phyloP scores from a whole-genome alignment of 2,329 filamentous ascomycete species.

The Neonectria hederae region DNA sequence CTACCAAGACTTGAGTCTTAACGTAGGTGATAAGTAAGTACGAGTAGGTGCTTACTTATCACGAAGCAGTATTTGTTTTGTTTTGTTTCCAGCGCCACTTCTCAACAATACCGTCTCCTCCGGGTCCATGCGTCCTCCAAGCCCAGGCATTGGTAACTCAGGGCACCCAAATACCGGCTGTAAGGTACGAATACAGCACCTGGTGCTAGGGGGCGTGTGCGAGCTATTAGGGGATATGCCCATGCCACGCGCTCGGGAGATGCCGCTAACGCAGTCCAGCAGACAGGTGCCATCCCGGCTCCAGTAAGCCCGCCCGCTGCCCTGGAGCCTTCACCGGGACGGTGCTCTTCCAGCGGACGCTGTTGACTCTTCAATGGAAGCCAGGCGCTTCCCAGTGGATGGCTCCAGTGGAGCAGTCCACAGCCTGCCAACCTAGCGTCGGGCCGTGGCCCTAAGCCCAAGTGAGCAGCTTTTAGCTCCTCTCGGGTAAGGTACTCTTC shows the following conservation, averaged over 20 bases:
- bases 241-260: slow-evolving; percentile 25
- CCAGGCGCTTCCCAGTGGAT: neutral
- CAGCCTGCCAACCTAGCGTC: neutral
- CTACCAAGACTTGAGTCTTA: neutral
- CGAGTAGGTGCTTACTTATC: neutral
- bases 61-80: neutral
- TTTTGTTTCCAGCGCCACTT: neutral
- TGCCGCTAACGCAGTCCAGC: slow-evolving; percentile 21
- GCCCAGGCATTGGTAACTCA: neutral
- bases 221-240: slow-evolving; percentile 3
- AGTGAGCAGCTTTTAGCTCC: neutral
- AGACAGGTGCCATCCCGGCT: slow-evolving; percentile 2
- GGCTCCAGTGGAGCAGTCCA: neutral
- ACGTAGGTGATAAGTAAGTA: neutral
- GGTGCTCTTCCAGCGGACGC: neutral
- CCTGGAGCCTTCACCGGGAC: neutral
- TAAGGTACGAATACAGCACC: neutral
- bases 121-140: neutral
- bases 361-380: neutral
- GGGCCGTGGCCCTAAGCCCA: neutral
- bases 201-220: neutral
- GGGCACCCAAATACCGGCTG: neutral
- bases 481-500: neutral
- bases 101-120: neutral
- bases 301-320: neutral